phyloP scores from a whole-genome alignment of 106 monocot genomes.

The Platanthera zijinensis region DNA sequence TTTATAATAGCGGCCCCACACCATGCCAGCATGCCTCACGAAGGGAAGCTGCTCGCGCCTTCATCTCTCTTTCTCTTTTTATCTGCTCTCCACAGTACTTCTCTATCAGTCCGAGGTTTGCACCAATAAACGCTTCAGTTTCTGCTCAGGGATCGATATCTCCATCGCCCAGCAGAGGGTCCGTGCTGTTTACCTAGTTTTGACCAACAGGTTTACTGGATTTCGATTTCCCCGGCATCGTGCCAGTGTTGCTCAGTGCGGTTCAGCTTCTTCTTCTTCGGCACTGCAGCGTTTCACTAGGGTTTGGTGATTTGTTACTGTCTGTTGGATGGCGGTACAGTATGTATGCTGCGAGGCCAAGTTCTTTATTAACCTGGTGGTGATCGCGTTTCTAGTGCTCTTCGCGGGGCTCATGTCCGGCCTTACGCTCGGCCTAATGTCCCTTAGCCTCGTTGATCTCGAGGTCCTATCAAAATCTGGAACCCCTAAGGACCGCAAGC shows the following conservation, averaged over 20 bases:
- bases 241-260: not conserved
- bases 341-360: slow-evolving; percentile 35
- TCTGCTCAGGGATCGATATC: not conserved
- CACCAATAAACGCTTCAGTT: not conserved
- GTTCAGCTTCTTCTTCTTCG: not conserved
- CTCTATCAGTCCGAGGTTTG: no score
- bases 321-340: slow-evolving; percentile 50
- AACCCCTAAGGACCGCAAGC: slow-evolving; percentile 40
- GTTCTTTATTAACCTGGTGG: slow-evolving; percentile 38
- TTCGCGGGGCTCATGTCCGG: slow-evolving; percentile 78
- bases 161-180: not conserved
- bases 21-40: not conserved
- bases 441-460: slow-evolving; percentile 69
- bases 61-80: not conserved
- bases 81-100: no score
- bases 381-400: slow-evolving; percentile 39
- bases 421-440: slow-evolving; percentile 64
- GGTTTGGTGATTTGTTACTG: slow-evolving; percentile 1
- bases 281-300: not conserved
- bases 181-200: not conserved
- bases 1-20: not conserved
- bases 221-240: not conserved
- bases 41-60: not conserved
- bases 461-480: slow-evolving; percentile 72
- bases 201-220: not conserved